phyloP scores from a whole-genome alignment of 805 yeast genomes.

The Isabelozyma heimii region DNA sequence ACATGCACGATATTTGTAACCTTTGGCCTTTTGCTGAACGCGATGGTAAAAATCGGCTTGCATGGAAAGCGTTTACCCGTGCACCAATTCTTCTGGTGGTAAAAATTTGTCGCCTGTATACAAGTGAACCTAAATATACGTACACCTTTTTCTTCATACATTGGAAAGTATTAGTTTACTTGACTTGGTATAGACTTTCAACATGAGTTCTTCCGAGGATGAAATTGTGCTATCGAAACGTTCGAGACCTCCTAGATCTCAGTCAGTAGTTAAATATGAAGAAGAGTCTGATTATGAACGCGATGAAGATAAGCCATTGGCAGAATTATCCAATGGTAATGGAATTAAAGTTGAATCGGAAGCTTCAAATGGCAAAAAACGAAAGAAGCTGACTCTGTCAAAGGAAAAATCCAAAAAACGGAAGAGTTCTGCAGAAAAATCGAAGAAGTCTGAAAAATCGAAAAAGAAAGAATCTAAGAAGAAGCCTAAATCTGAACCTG shows the following conservation, averaged over 20 bases:
- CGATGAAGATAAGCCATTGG: slow-evolving; percentile 12
- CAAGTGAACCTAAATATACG: neutral
- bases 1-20: no score
- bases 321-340: neutral
- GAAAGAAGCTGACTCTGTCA: neutral
- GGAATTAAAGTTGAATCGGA: neutral
- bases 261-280: neutral
- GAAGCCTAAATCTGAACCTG: neutral
- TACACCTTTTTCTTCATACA: neutral
- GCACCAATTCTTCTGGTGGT: neutral
- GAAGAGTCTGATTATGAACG: slow-evolving; percentile 1
- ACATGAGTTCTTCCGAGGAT: slow-evolving; percentile 22
- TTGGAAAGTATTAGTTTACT: neutral
- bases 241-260: neutral
- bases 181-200: neutral
- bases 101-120: neutral
- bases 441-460: neutral
- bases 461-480: neutral
- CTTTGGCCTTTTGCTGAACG: no score
- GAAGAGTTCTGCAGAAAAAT: neutral
- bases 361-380: neutral
- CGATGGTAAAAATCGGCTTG: neutral
- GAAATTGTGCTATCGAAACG: slow-evolving; percentile 14
- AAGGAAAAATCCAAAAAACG: neutral
- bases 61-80: neutral